Evolutionary conservation across 2,329 filamentous ascomycete species (phyloP), one percentile per base, ranked within the genome.

Genomic region (Ascochyta rabiei): DNA sequence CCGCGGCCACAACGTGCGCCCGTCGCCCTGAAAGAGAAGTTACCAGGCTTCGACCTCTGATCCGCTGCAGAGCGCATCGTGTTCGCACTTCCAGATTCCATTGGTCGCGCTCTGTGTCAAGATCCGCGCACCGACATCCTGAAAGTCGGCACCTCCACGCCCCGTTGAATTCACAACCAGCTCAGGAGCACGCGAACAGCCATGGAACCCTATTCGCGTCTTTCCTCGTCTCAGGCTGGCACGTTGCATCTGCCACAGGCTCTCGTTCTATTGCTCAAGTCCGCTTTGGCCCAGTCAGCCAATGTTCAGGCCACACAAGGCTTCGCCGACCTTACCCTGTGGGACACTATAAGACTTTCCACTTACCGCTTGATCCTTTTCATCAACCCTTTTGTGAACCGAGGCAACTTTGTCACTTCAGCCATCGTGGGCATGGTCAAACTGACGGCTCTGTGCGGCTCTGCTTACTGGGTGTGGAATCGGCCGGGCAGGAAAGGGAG

Each of bases 141-240:
- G 55, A 60, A 52, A 54, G 51, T 57, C 57, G 62, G 61, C 61
- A 57, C 57, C 59, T 55, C 58, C 53, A 45, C 64, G 59, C 59
- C 60, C 59, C 61, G 64, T 68, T 68, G 68, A 66, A 65, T 72
- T 72, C 71, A 72, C 67, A 71, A 71, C 64, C 63, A 69, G 63
- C 64, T n/a, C 59, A 56, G 57, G 56, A 51, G 62, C 70, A 71
- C 71, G 67, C 63, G 56, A 61, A 41, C 28, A 55, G 55, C 49
- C 48, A 75, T 75, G 73, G 68, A 73, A 62, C 64, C 69, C 68
- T 63, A 74, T 72, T 74, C 70, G 69, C 70, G 60, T 64, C 59
- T 56, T 57, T 59, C 57, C 50, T 57, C 56, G 48, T 59, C 63
- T 59, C 64, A 66, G 35, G 60, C 66, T 69, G 70, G 68, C 67